Evolutionary conservation across 2,329 filamentous ascomycete genomes (phyloP), one percentile per base, ranked within the genome.

Genomic region (Coniochaeta sp.): DNA sequence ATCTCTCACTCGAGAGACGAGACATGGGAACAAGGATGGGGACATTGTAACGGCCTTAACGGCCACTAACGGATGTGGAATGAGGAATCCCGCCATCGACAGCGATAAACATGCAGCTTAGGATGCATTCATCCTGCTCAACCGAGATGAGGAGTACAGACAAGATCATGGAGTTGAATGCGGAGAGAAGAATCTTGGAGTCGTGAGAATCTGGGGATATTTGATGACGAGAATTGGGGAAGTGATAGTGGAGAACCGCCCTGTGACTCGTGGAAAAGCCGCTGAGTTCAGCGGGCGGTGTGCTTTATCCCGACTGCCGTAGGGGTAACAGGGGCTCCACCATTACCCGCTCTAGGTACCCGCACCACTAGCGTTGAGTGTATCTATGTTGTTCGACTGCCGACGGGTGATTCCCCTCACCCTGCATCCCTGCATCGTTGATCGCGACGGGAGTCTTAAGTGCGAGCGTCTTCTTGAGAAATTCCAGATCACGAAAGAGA

Each of bases 261-360:
- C 26, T 48, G 27, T 48, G 45, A 48, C 45, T 48, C 26, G 45
- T 48, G 45, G 45, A 48, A 48, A 30, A 16, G 28, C 4, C 27
- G n/a, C 26, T 14, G 16, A 4, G 4, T 26, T 20, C 16, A 20
- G 26, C 7, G 18, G 42, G 42, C 45, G 45, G 45, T n/a, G 9
- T 48, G 7, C 24, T 18, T 31, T 48, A 20, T 48, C 45, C 45
- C 45, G 45, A 48, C 45, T 48, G 45, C 26, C 28, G 45, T 47
- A 2, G n/a, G 6, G 3, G n/a, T n/a, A n/a, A n/a, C n/a, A n/a
- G n/a, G 38, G 5, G 20, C 38, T 42, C 38, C 20, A 42, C 35
- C 35, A 18, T 14, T 26, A n/a, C 38, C 38, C 38, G 38, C 38
- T 42, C 38, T 24, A 4, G 18, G 38, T 42, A 42, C 38, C 38